Conservation (phyloP, 306 rosid genomes). For the Gastrolobium villosum region DNA sequence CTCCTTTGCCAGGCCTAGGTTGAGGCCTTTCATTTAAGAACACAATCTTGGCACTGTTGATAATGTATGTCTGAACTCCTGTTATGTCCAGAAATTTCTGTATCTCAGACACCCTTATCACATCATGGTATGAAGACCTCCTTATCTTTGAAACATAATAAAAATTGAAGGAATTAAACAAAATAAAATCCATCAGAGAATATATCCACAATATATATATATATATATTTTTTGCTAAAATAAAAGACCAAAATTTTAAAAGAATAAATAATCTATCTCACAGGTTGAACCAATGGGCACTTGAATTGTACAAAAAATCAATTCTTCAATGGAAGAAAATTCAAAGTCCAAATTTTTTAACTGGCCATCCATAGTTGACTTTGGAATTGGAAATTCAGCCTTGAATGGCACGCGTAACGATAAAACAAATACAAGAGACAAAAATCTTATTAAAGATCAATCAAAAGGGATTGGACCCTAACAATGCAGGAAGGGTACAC, state of each 20-base stretch:
- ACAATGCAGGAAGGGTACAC: conserved; percentile 31
- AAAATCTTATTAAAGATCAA: conserved; percentile 39
- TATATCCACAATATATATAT: background rate
- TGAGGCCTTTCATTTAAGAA: conserved; percentile 81
- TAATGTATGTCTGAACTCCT: conserved; percentile 70
- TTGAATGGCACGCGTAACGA: conserved; percentile 36
- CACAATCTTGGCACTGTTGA: conserved; percentile 78
- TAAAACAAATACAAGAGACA: conserved; percentile 38
- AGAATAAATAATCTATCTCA: background rate
- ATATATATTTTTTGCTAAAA: background rate
- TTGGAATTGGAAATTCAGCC: conserved; percentile 40
- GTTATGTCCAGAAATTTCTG: conserved; percentile 73
- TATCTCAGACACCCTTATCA: conserved; percentile 74
- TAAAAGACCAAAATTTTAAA: background rate
- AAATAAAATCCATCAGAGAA: conserved; percentile 34
- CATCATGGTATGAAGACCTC: conserved; percentile 85
- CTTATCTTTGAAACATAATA: conserved; percentile 56
- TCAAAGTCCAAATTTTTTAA: conserved; percentile 30
- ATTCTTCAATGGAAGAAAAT: conserved; percentile 35
- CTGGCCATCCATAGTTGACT: conserved; percentile 58
- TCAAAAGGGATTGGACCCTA: conserved; percentile 33
- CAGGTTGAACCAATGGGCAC: conserved; percentile 14
- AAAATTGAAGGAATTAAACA: background rate
- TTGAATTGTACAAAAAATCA: conserved; percentile 21
- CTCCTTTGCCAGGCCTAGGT: conserved; percentile 73